These are phyloP conservation scores for Nicotiana tabacum DNA, from an alignment of 257 asterid species.

Conservation along the genomic window DNA sequence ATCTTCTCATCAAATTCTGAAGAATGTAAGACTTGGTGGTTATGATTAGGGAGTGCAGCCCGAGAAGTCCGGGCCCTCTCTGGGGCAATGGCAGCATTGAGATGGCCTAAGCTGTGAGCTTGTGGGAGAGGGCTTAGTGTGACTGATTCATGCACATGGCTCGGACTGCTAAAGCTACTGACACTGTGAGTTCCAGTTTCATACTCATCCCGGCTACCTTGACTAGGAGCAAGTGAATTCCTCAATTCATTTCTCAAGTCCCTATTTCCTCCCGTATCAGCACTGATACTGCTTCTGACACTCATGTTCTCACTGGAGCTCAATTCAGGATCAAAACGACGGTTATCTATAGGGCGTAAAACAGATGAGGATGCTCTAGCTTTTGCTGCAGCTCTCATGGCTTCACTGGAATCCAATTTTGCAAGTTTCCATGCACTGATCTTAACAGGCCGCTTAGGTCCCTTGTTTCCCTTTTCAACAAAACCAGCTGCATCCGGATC, in stretches of 20 bases:
- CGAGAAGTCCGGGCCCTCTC: slow-evolving; percentile 32
- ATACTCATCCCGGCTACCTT: slow-evolving; percentile 75
- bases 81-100: slow-evolving; percentile 19
- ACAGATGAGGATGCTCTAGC: slow-evolving; percentile 98
- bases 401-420: slow-evolving; percentile 83
- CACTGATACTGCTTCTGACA: slow-evolving; percentile 78
- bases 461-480: slow-evolving; percentile 55
- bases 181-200: slow-evolving; percentile 82
- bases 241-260: slow-evolving; percentile 42
- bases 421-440: slow-evolving; percentile 98
- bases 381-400: slow-evolving; percentile 91
- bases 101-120: slow-evolving; percentile 33
- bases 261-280: slow-evolving; percentile 65
- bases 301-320: slow-evolving; percentile 86
- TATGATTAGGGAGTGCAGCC: slow-evolving; percentile 20
- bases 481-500: slow-evolving; percentile 79
- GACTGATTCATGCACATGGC: slow-evolving; percentile 71
- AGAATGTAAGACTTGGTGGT: slow-evolving; percentile 31
- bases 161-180: slow-evolving; percentile 93
- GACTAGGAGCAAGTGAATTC: slow-evolving; percentile 69
- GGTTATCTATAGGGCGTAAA: slow-evolving; percentile 72
- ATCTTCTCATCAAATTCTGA: slow-evolving; percentile 48
- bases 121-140: slow-evolving; percentile 89
- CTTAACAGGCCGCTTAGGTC: slow-evolving; percentile 62
- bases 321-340: slow-evolving; percentile 62